A percentile compares a stretch with the other conserved stretches of the same genome.
Conservation (phyloP, 768 basidiomycete species). For the Lactifluus piperatus region DNA sequence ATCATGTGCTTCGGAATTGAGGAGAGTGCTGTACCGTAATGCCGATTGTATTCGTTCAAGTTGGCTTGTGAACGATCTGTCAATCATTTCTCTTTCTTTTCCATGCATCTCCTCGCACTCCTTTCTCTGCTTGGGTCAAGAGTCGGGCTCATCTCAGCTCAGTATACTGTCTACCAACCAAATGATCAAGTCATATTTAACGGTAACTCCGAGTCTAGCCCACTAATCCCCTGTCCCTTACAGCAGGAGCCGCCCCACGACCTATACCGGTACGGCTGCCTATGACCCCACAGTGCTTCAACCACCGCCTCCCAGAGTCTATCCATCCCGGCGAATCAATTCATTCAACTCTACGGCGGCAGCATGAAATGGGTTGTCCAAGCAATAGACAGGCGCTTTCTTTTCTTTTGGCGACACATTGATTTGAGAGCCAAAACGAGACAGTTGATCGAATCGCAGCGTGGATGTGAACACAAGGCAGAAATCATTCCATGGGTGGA, state of each 20-base stretch:
- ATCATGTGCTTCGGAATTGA: no score
- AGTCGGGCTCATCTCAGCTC: conserved; percentile 9
- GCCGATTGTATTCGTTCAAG: no score
- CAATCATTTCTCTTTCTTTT: no score
- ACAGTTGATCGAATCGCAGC: no score
- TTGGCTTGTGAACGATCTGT: no score
- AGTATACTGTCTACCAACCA: conserved; percentile 16
- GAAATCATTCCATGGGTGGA: neutral
- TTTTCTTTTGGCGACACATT: conserved; percentile 63
- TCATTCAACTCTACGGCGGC: conserved; percentile 31
- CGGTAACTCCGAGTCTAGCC: neutral
- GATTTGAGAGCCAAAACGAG: no score
- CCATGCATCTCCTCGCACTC: conserved; percentile 2
- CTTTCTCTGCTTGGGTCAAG: conserved; percentile 4
- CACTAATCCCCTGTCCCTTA: conserved; percentile 19
- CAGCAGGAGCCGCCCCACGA: conserved; percentile 29
- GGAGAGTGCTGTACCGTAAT: no score
- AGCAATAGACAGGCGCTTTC: conserved; percentile 45
- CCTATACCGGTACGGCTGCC: conserved; percentile 40
- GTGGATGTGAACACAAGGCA: no score
- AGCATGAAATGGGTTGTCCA: conserved; percentile 32
- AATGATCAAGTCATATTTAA: conserved; percentile 19
- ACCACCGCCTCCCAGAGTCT: conserved; percentile 44
- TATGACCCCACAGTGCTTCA: conserved; percentile 44
- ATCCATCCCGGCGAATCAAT: conserved; percentile 35